These are phyloP conservation scores for Achaetomiella virescens DNA, from an alignment of 495 filamentous ascomycete genomes.

Conservation along the genomic window DNA sequence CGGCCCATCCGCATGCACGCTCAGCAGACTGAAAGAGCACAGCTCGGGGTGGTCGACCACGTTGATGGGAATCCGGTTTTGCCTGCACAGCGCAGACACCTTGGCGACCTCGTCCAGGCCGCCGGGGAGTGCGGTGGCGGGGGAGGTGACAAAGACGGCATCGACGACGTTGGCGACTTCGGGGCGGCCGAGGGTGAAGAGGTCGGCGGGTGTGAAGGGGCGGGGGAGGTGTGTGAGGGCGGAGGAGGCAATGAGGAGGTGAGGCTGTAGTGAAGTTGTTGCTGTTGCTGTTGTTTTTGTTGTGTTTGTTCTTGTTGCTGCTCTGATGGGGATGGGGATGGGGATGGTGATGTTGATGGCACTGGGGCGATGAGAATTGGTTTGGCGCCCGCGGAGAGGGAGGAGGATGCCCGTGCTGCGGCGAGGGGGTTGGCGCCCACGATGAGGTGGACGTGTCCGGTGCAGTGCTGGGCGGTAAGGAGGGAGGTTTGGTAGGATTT, in stretches of 20 bases:
- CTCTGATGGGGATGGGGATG: background rate
- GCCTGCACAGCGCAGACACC: slow-evolving; percentile 69
- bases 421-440: slow-evolving; percentile 83
- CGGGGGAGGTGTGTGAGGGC: slow-evolving; percentile 66
- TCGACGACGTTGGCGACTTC: slow-evolving; percentile 79
- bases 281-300: slow-evolving; percentile 20
- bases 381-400: slow-evolving; percentile 76
- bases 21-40: slow-evolving; percentile 87
- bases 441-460: slow-evolving; percentile 76
- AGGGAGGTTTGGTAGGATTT: slow-evolving; percentile 45
- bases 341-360: background rate
- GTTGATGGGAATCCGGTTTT: slow-evolving; percentile 85
- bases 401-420: slow-evolving; percentile 70
- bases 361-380: slow-evolving; percentile 82
- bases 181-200: slow-evolving; percentile 67
- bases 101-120: background rate
- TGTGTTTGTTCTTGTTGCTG: slow-evolving; percentile 32
- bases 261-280: slow-evolving; percentile 62
- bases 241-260: slow-evolving; percentile 60
- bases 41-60: slow-evolving; percentile 80
- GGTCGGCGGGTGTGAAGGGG: slow-evolving; percentile 64
- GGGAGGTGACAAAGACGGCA: slow-evolving; percentile 80
- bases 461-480: slow-evolving; percentile 69
- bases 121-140: slow-evolving; percentile 22
- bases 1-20: slow-evolving; percentile 82